A percentile compares a stretch with the other conserved stretches of the same genome.
Conservation (phyloP, 805 yeast species). For the Starmerella gropengiesseri region DNA sequence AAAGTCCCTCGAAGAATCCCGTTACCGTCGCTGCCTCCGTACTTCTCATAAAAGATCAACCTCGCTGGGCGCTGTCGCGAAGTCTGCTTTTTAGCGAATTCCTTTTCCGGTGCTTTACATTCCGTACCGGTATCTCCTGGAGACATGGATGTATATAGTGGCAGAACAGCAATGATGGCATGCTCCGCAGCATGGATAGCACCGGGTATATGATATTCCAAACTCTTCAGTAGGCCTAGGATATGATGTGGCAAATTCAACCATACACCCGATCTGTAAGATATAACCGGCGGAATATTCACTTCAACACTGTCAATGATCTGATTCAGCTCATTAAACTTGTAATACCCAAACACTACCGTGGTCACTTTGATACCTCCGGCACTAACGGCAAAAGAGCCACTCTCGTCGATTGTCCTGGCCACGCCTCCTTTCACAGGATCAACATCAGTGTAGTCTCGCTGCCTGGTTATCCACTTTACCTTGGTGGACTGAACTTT, state of each 20-base stretch:
- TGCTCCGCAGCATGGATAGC: conserved; percentile 97
- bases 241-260: conserved; percentile 68
- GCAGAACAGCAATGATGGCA: conserved; percentile 68
- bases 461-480: conserved; percentile 84
- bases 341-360: conserved; percentile 85
- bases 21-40: conserved; percentile 69
- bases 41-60: conserved; percentile 69
- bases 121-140: conserved; percentile 68
- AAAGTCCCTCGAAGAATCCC: conserved; percentile 75
- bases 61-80: conserved; percentile 75
- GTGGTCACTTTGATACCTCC: conserved; percentile 67
- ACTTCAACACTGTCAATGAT: conserved; percentile 93
- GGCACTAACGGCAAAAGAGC: conserved; percentile 34
- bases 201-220: conserved; percentile 63
- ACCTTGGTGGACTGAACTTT: conserved; percentile 81
- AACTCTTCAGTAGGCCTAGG: conserved; percentile 44
- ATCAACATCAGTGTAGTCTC: conserved; percentile 90
- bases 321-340: conserved; percentile 60
- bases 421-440: conserved; percentile 34
- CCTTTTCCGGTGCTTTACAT: conserved; percentile 96
- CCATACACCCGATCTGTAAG: conserved; percentile 78
- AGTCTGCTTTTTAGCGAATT: conserved; percentile 56
- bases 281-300: conserved; percentile 67
- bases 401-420: conserved; percentile 21
- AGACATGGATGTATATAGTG: conserved; percentile 60